Evolutionary conservation across 345 rosid genomes (phyloP), one percentile per base, ranked within the genome.

Genomic region (Eucalyptus decipiens): DNA sequence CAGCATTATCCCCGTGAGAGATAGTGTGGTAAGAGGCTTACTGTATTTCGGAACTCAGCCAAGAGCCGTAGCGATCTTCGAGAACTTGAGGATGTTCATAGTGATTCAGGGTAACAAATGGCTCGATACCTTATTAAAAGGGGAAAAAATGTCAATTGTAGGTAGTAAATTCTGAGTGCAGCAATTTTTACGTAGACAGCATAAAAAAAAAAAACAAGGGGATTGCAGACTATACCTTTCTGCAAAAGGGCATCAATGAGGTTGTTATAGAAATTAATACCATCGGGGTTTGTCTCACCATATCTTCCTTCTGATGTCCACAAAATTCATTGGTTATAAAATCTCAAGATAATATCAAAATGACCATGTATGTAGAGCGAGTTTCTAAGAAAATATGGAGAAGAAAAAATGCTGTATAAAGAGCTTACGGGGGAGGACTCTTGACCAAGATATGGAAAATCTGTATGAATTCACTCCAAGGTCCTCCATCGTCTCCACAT

Each of bases 361-460:
- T 30, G 13, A 32, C 32, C 13, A 80, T 3, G 23, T 0, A 40
- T 3, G 23, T 18, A 19, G 49, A 5, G 17, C 19, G 1, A 40
- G 47, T 76, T 76, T 40, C 85, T 2, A 37, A 40, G 67, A 40
- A 16, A 13, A 17, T 45, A 42, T 24, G 34, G 30, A 42, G 7
- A 28, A 45, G 50, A 54, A 42, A 32, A 21, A 47, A 37, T 15
- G 34, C 47, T 76, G 43, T 37, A 19, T 72, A 34, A 72, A 72
- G 81, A 76, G 43, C 67, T 52, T 89, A 91, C 92, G 32, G 16
- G 92, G 92, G 28, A 91, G 90, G 86, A 91, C 67, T 80, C 92
- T 89, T 10, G 90, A 86, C 92, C 92, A 91, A 9, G 92, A 91
- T 45, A 91, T 91, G 8, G 91, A 91, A 88, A 91, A 88, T 89